Evolutionary conservation across 2,329 filamentous ascomycete genomes (phyloP).

Genomic region (Botryosphaeria dothidea): DNA sequence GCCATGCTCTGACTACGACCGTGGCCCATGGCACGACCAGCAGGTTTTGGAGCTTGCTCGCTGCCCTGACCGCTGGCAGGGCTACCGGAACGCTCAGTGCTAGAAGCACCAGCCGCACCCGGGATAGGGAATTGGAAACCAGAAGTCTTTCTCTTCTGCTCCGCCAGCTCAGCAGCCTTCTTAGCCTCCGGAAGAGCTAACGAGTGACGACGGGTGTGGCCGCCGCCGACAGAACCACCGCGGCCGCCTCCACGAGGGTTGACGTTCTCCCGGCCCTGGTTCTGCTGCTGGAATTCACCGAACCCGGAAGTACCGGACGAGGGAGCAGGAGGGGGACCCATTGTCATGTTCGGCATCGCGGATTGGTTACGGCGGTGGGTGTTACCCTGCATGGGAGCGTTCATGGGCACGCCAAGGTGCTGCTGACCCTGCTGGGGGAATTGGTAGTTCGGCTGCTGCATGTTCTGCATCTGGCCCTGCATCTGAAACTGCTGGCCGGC

Average conservation of each 20-base stretch:
- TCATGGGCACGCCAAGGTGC: conserved; percentile 70
- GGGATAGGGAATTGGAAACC: conserved; percentile 93
- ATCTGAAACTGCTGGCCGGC: conserved; percentile 52
- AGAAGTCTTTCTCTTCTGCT: conserved; percentile 92
- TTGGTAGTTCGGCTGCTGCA: conserved; percentile 78
- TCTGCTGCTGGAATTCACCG: conserved; percentile 66
- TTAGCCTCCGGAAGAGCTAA: conserved; percentile 93
- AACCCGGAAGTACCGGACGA: conserved; percentile 86
- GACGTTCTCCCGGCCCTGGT: conserved; percentile 66
- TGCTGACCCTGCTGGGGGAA: conserved; percentile 66
- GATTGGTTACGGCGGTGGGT: conserved; percentile 98
- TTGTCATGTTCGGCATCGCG: conserved; percentile 86
- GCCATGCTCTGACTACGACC: conserved; percentile 89
- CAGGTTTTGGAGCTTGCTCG: conserved; percentile 31
- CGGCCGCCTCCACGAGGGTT: conserved; percentile 67
- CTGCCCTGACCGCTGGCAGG: conserved; percentile 44
- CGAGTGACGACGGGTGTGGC: conserved; percentile 92
- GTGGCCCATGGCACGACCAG: conserved; percentile 58
- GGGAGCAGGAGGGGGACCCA: conserved; percentile 89
- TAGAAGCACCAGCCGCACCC: conserved; percentile 57
- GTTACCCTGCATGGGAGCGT: conserved; percentile 72
- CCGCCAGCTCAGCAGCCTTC: conserved; percentile 93
- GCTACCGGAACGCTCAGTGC: conserved; percentile 56
- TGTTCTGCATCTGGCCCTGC: conserved; percentile 71
- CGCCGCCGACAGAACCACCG: conserved; percentile 66